phyloP scores from a whole-genome alignment of 139 green algal genomes.

The Chlorella ohadii region DNA sequence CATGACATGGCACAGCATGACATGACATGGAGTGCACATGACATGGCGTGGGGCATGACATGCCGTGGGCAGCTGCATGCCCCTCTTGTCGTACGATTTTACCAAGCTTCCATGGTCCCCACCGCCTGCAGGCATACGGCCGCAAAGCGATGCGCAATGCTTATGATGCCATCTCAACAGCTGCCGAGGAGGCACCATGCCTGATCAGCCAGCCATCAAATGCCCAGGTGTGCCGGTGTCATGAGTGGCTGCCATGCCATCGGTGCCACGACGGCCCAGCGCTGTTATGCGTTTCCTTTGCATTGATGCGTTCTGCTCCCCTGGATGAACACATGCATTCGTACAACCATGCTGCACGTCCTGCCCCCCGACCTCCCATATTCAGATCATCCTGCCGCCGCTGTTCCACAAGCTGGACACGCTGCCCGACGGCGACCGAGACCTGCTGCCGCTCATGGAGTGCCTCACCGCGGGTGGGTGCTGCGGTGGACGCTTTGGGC shows the following conservation, averaged over 20 bases:
- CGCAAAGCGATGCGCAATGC: conserved; percentile 81
- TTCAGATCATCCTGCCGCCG: conserved; percentile 26
- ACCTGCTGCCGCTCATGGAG: conserved; percentile 90
- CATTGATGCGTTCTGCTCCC: no score
- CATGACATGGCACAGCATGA: background rate
- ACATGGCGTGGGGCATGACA: background rate
- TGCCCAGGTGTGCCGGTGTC: background rate
- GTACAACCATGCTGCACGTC: no score
- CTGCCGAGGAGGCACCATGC: conserved; percentile 61
- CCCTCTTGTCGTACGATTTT: no score
- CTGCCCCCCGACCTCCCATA: no score
- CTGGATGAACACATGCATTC: no score
- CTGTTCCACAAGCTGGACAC: conserved; percentile 38
- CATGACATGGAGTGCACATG: background rate
- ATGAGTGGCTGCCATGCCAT: background rate
- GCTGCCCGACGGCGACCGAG: conserved; percentile 63
- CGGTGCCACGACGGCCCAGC: no score
- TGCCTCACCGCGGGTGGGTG: conserved; percentile 63
- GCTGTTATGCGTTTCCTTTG: no score
- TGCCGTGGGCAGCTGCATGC: no score
- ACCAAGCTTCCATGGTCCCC: no score
- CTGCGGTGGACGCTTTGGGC: no score
- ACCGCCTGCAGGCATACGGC: conserved; percentile 57
- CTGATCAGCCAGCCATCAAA: conserved; percentile 24
- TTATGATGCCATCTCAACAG: conserved; percentile 87